Evolutionary conservation across 345 rosid genomes (phyloP), one percentile per base, ranked within the genome.

Genomic region (Pistacia vera): DNA sequence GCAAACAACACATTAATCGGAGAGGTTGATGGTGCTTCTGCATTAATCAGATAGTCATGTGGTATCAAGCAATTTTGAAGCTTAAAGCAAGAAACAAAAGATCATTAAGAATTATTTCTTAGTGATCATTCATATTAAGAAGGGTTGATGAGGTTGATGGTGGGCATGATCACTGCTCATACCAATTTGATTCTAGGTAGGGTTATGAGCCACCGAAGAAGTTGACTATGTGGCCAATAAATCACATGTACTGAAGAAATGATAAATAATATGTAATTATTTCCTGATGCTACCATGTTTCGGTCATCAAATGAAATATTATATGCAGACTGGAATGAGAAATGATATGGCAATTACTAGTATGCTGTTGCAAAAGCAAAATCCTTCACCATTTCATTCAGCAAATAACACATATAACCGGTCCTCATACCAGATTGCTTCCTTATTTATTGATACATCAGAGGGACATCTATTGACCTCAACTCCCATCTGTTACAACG

Each of bases 401-500:
- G 22, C 20, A 13, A 59, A 16, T 14, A 33, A 41, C 41, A 54
- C 20, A 22, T 36, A 33, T n/a, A 18, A 52, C 36, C 35, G 7
- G 51, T 70, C 51, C 49, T 38, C 28, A 25, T 57, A 63, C 55
- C 9, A 35, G 10, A 41, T 41, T 62, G 54, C 70, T 63, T 70
- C 68, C 62, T 55, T 9, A 13, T 4, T 25, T 75, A 63, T 64
- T 70, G 72, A 74, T 70, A 65, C 66, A 79, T 57, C 16, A 4
- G 3, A 54, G 35, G 38, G 30, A 44, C 12, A 55, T 55, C 35
- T 4, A 16, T 30, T 17, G 49, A 5, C 36, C 59, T 18, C 49
- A 48, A 70, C 28, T 74, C 57, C 58, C 61, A 44, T 58, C 48
- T 35, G 11, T 33, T 63, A 75, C 80, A 70, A 17, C 0, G 20